Base-by-base conservation (phyloP, 306 rosid genomes). In the Purshia tridentata region DNA sequence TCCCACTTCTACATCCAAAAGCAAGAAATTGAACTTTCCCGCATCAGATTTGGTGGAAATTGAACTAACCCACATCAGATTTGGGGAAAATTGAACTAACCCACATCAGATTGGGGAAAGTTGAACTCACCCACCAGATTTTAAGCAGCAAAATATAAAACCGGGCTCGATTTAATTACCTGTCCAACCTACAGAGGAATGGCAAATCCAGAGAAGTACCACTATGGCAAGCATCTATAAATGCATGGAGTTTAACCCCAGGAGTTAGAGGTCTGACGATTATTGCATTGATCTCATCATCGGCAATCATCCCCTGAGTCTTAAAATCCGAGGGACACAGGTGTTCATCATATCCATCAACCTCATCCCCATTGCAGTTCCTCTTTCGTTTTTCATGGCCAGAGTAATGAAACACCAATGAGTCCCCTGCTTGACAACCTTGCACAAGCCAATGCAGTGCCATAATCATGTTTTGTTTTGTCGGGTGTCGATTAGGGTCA, bases 211-310 rank as follows among this genome's bases (percentile, higher is more conserved):
- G 53, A 23, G 82, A 78, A 1, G 89, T 85, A 4, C 89, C 89
- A 45, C 89, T 85, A 13, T 80, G 83, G 62, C 89, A 85, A 69
- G 89, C 82, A 39, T 85, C 89, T 22, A 85, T 39, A 29, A 82
- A 80, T 1, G 89, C 86, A 62, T 85, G 89, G 44, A 85, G 89
- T 63, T 81, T 82, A 22, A 72, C 86, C 3, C 89, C 83, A 9
- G 44, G 13, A 58, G 89, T 87, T 47, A 85, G 84, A 47, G 87
- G 85, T 9, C 65, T 73, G 42, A 85, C 89, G 5, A 85, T 70
- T 7, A 80, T 85, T 0, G 58, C 76, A 59, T 85, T 85, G 81
- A 85, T 77, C 80, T 85, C 89, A n/a, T 80, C 89, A 20, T 85
- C 89, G 8, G 80, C 39, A 4, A 85, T 85, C 81, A 72, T 82